phyloP scores from a whole-genome alignment of 768 basidiomycete species.

The Hygrophoropsis aurantiaca region DNA sequence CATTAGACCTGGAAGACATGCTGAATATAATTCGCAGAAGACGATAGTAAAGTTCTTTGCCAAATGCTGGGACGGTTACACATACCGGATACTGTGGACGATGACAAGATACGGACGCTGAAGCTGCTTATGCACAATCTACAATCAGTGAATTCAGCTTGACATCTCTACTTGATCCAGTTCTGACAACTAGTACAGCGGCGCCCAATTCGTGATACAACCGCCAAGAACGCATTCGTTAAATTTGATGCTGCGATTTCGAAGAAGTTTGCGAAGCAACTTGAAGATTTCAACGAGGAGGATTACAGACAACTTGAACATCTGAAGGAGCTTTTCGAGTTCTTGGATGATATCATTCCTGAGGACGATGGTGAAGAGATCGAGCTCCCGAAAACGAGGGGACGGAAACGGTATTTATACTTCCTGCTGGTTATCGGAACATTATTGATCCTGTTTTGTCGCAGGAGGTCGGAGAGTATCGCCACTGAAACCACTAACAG shows the following conservation, averaged over 20 bases:
- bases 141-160: constrained; percentile 43
- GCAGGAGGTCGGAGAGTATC: constrained; percentile 62
- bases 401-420: constrained; percentile 49
- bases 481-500: constrained; percentile 44
- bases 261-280: constrained; percentile 72
- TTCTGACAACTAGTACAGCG: constrained; percentile 36
- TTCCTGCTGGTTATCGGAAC: background rate
- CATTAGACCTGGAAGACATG: too few relatives aligned
- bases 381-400: constrained; percentile 39
- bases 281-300: constrained; percentile 71
- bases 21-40: constrained; percentile 37
- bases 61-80: constrained; percentile 62
- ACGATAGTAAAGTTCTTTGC: constrained; percentile 61
- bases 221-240: constrained; percentile 65
- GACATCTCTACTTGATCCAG: background rate
- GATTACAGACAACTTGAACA: constrained; percentile 66
- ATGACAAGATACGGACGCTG: constrained; percentile 61
- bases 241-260: constrained; percentile 66
- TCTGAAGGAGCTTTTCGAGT: constrained; percentile 63
- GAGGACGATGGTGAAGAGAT: constrained; percentile 59
- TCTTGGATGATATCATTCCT: constrained; percentile 71
- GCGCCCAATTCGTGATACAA: constrained; percentile 56
- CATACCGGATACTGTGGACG: constrained; percentile 70
- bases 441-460: background rate
- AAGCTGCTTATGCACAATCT: constrained; percentile 64